These are phyloP conservation scores for Acidomyces sp. DNA, from an alignment of 495 filamentous ascomycete species.

Conservation along the genomic window DNA sequence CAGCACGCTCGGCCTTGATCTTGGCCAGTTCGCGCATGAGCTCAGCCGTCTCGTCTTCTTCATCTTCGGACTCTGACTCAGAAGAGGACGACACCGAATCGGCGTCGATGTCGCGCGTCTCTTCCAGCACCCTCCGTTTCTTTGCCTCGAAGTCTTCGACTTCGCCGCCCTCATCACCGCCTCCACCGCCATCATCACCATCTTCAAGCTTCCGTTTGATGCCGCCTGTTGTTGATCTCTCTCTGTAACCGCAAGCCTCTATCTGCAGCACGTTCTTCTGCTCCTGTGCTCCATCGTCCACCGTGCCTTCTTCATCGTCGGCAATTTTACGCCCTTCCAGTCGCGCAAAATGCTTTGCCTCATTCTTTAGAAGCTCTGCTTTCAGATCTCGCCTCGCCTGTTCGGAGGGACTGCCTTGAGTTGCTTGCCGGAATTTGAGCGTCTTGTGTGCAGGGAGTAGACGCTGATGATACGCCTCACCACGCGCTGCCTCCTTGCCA, in stretches of 20 bases:
- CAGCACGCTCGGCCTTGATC: constrained; percentile 79
- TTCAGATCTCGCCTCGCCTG: constrained; percentile 63
- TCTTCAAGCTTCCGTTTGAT: constrained; percentile 56
- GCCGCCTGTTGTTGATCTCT: constrained; percentile 29
- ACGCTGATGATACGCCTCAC: constrained; percentile 91
- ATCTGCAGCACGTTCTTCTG: constrained; percentile 7
- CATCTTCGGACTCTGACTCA: constrained; percentile 38
- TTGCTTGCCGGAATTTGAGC: constrained; percentile 80
- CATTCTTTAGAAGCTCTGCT: constrained; percentile 78
- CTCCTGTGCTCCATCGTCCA: not conserved
- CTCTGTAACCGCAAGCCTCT: constrained; percentile 15
- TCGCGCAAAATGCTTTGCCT: constrained; percentile 79
- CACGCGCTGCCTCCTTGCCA: constrained; percentile 88
- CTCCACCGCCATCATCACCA: constrained; percentile 17
- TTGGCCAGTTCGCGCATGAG: constrained; percentile 86
- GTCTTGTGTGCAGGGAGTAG: constrained; percentile 84
- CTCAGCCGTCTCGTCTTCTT: constrained; percentile 83
- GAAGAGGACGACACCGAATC: constrained; percentile 6
- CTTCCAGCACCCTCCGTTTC: constrained; percentile 73
- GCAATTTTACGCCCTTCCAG: constrained; percentile 45
- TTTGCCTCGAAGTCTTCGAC: constrained; percentile 68
- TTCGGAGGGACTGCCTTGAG: constrained; percentile 80
- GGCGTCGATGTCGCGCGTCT: constrained; percentile 79
- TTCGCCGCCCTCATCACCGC: constrained; percentile 22
- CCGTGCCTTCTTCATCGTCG: constrained; percentile 11